Conservation (phyloP, 1,284 basidiomycete species). For the Marasmius tenuissimus region DNA sequence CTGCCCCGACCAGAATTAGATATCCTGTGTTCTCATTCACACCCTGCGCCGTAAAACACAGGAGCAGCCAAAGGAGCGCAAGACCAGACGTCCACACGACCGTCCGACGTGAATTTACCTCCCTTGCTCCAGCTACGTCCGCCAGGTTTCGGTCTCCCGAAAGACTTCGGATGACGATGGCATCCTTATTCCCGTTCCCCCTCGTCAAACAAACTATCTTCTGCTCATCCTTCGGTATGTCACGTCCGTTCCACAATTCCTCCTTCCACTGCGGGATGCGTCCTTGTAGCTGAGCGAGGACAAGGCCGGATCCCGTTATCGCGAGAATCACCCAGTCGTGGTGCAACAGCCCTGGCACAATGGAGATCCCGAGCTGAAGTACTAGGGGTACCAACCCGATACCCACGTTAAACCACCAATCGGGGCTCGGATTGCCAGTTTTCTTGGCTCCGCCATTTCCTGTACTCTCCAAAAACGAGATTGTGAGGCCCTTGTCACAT, state of each 20-base stretch:
- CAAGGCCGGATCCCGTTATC: conserved; percentile 25
- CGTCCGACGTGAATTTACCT: too few species aligned
- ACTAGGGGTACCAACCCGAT: conserved; percentile 21
- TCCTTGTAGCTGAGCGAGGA: conserved; percentile 21
- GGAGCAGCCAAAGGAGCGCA: too few species aligned
- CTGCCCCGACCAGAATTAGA: too few species aligned
- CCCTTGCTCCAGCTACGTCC: too few species aligned
- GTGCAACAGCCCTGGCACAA: conserved; percentile 22
- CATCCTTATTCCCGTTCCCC: conserved; percentile 24
- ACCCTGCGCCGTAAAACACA: too few species aligned
- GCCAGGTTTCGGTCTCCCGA: neutral
- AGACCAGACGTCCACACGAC: too few species aligned
- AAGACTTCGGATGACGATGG: neutral
- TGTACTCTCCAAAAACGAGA: conserved; percentile 9
- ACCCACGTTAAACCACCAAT: conserved; percentile 29
- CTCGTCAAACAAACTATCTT: conserved; percentile 27
- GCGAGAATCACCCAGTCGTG: conserved; percentile 29
- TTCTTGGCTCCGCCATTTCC: neutral
- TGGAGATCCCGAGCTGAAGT: conserved; percentile 28
- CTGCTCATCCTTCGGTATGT: conserved; percentile 1
- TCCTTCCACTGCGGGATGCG: conserved; percentile 30
- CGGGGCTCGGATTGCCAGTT: conserved; percentile 21
- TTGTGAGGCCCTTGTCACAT: neutral
- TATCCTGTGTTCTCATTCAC: too few species aligned
- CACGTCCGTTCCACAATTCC: conserved; percentile 29